These are phyloP conservation scores for Xylaria sp. DNA, from an alignment of 2,329 filamentous ascomycete genomes.

Conservation along the genomic window DNA sequence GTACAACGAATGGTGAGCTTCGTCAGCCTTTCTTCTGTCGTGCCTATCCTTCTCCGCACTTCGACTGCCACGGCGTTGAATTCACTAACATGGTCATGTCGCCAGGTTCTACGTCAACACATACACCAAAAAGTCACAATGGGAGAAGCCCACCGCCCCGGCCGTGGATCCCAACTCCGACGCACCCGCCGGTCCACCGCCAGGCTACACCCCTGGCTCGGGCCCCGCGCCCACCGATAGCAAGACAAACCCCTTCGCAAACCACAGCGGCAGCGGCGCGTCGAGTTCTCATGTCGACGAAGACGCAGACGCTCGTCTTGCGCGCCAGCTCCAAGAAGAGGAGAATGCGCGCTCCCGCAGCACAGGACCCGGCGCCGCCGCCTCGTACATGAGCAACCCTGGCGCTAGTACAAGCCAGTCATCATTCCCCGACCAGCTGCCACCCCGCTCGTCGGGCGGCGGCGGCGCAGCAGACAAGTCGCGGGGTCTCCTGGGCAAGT, in stretches of 20 bases:
- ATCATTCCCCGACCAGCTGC: constrained; percentile 56
- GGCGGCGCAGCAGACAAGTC: constrained; percentile 53
- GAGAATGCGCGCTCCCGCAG: constrained; percentile 71
- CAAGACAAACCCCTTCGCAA: constrained; percentile 79
- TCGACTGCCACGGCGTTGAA: background rate
- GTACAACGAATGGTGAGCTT: constrained; percentile 77
- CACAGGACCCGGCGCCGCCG: constrained; percentile 46
- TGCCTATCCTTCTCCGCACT: background rate
- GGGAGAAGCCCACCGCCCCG: constrained; percentile 82
- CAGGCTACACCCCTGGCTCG: constrained; percentile 69
- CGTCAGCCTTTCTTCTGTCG: background rate
- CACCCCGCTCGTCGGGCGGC: constrained; percentile 51
- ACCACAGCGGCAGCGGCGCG: constrained; percentile 39
- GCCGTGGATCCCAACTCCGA: constrained; percentile 63
- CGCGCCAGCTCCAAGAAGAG: constrained; percentile 83
- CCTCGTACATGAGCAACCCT: constrained; percentile 47
- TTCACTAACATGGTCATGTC: constrained; percentile 14
- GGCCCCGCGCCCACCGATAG: constrained; percentile 60
- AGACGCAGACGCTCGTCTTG: constrained; percentile 62
- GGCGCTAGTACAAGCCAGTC: constrained; percentile 45
- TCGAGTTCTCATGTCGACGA: constrained; percentile 48
- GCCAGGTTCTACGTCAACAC: constrained; percentile 90
- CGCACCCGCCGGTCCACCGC: constrained; percentile 70
- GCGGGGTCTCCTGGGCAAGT: constrained; percentile 52
- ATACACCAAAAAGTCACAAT: constrained; percentile 88